Evolutionary conservation across 2,329 filamentous ascomycete species (phyloP).

Genomic region (Diplodia mutila): DNA sequence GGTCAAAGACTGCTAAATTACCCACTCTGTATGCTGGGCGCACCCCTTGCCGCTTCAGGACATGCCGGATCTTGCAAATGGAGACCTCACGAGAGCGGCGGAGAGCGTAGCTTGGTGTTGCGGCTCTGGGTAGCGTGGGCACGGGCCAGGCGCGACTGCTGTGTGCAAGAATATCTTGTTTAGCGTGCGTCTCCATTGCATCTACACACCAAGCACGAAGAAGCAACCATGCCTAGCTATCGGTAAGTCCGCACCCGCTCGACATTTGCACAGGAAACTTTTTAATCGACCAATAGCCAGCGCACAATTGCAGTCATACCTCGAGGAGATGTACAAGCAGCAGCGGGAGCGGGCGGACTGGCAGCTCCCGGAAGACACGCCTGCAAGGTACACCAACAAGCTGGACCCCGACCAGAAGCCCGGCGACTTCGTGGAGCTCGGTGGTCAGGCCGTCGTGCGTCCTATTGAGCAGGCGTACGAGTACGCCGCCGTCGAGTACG

Average conservation of each 20-base stretch:
- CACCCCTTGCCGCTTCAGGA: background rate
- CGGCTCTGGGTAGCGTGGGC: background rate
- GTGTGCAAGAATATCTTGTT: background rate
- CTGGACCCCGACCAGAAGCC: background rate
- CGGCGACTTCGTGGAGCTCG: background rate
- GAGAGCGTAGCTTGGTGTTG: background rate
- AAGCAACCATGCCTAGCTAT: background rate
- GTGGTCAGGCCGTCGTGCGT: background rate
- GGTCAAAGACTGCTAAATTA: background rate
- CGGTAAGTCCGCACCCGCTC: background rate
- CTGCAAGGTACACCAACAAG: background rate
- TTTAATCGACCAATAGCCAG: background rate
- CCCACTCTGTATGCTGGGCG: background rate
- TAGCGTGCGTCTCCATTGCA: background rate
- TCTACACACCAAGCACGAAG: background rate
- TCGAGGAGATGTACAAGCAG: background rate
- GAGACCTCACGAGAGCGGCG: background rate
- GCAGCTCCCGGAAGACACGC: background rate
- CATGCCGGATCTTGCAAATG: background rate
- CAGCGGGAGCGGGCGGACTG: background rate
- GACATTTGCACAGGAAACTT: background rate
- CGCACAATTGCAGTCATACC: background rate
- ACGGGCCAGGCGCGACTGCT: too few species aligned
- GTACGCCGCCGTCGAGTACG: constrained; percentile 7
- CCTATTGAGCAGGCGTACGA: too few species aligned